A percentile compares a stretch with the other conserved stretches of the same genome.
These are phyloP conservation scores for Dioscorea dumetorum DNA, from an alignment of 106 monocot species.

Conservation along the genomic window DNA sequence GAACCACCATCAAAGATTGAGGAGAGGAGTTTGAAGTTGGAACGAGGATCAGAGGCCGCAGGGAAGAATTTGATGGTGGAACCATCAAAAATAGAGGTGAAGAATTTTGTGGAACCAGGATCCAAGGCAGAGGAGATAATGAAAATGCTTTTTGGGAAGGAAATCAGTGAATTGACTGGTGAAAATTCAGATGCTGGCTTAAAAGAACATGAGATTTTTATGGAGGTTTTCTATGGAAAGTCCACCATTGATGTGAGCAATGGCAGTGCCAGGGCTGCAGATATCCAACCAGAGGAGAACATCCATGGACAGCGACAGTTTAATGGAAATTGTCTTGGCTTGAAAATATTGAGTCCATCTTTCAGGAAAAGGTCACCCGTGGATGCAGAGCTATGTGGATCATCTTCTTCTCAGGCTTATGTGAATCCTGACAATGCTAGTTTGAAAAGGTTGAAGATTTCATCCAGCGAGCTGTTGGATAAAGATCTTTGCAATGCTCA, in stretches of 20 bases:
- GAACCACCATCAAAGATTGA: too few species aligned
- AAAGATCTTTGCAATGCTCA: not conserved
- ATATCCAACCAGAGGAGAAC: conserved; percentile 1
- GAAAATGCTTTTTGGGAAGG: conserved; percentile 45
- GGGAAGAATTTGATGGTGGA: not conserved
- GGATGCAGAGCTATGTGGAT: conserved; percentile 1
- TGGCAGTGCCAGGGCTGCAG: not conserved
- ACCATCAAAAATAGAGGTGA: conserved; percentile 9
- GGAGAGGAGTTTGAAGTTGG: not conserved
- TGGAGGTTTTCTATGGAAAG: conserved; percentile 36
- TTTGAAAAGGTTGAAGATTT: not conserved
- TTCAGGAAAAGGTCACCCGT: conserved; percentile 5
- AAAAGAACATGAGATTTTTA: conserved; percentile 41
- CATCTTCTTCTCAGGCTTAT: conserved; percentile 11
- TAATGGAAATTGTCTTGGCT: conserved; percentile 4
- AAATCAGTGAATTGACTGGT: conserved; percentile 8
- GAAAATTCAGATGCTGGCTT: conserved; percentile 28
- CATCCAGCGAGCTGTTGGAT: conserved; percentile 1
- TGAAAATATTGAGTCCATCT: conserved; percentile 1
- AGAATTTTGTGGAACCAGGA: conserved; percentile 8
- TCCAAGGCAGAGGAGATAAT: conserved; percentile 13
- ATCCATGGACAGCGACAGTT: not conserved
- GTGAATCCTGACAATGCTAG: conserved; percentile 3
- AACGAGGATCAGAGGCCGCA: not conserved
- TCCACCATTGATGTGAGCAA: not conserved